Evolutionary conservation across 2,329 filamentous ascomycete genomes (phyloP).

Genomic region (Delphinella strobiligena): DNA sequence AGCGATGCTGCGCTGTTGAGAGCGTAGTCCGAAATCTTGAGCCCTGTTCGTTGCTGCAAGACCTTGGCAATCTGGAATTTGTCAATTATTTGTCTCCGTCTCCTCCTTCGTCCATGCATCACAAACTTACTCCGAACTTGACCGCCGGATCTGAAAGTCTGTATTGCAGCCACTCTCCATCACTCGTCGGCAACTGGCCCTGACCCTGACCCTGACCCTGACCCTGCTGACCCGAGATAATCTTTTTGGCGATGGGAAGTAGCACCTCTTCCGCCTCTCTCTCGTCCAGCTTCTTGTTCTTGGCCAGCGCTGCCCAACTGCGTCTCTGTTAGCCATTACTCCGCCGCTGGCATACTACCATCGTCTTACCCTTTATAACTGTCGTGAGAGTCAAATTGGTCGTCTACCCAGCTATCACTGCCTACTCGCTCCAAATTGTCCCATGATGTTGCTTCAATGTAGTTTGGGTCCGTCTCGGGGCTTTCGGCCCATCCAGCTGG

Average conservation of each 20-base stretch:
- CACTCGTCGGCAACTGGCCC: too few species aligned
- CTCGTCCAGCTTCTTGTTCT: not conserved
- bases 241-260: not conserved
- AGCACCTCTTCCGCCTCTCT: not conserved
- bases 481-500: conserved; percentile 5
- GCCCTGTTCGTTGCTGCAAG: conserved; percentile 68
- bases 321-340: not conserved
- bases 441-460: conserved; percentile 38
- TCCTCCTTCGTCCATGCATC: conserved; percentile 2
- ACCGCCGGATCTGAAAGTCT: conserved; percentile 45
- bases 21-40: conserved; percentile 58
- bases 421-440: conserved; percentile 44
- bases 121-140: conserved; percentile 59
- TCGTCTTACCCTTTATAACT: conserved; percentile 21
- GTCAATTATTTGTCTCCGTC: conserved; percentile 10
- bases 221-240: too few species aligned
- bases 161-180: conserved; percentile 42
- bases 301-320: conserved; percentile 3
- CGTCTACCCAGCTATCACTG: conserved; percentile 29
- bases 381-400: conserved; percentile 24
- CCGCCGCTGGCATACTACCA: not conserved
- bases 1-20: conserved; percentile 33
- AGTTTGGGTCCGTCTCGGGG: conserved; percentile 17
- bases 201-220: too few species aligned
- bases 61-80: conserved; percentile 63